Percentiles rank a stretch among this genome's conserved stretches.
phyloP scores from a whole-genome alignment of 495 filamentous ascomycete species.

The Margaritispora aquatica region DNA sequence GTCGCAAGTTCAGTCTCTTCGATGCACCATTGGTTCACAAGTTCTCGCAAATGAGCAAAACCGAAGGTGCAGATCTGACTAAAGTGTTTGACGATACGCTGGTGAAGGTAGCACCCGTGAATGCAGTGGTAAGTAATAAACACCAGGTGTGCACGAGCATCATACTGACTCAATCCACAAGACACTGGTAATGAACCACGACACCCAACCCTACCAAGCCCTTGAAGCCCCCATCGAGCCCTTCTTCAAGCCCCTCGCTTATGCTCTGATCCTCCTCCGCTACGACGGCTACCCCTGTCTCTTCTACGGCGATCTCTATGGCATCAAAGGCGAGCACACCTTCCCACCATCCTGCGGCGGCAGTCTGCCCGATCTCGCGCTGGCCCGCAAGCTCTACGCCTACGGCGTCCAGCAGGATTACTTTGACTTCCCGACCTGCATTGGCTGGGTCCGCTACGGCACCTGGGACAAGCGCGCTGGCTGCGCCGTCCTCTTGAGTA shows the following conservation, averaged over 20 bases:
- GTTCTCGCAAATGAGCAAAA: conserved; percentile 49
- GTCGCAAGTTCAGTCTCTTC: conserved; percentile 54
- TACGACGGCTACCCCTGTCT: conserved; percentile 60
- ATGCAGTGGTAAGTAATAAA: conserved; percentile 49
- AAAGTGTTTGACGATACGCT: conserved; percentile 55
- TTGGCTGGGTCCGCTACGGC: conserved; percentile 64
- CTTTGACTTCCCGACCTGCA: conserved; percentile 58
- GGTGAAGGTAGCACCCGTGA: conserved; percentile 49
- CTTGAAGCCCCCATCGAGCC: conserved; percentile 47
- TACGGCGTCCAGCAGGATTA: conserved; percentile 66
- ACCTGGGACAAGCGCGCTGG: conserved; percentile 43
- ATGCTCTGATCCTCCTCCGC: conserved; percentile 61
- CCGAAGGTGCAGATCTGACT: conserved; percentile 49
- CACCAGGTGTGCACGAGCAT: neutral
- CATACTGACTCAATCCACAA: conserved; percentile 9
- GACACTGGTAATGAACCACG: conserved; percentile 49
- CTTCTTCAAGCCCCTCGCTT: conserved; percentile 55
- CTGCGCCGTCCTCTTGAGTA: conserved; percentile 55
- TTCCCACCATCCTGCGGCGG: conserved; percentile 54
- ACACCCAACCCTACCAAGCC: conserved; percentile 54
- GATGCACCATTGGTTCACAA: conserved; percentile 64
- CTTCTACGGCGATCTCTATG: conserved; percentile 72
- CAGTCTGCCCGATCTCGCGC: conserved; percentile 51
- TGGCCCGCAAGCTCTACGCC: conserved; percentile 61
- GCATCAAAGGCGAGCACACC: conserved; percentile 47